Evolutionary conservation across 164 flowering plant genomes (phyloP).

Genomic region (Sextonia rubra): DNA sequence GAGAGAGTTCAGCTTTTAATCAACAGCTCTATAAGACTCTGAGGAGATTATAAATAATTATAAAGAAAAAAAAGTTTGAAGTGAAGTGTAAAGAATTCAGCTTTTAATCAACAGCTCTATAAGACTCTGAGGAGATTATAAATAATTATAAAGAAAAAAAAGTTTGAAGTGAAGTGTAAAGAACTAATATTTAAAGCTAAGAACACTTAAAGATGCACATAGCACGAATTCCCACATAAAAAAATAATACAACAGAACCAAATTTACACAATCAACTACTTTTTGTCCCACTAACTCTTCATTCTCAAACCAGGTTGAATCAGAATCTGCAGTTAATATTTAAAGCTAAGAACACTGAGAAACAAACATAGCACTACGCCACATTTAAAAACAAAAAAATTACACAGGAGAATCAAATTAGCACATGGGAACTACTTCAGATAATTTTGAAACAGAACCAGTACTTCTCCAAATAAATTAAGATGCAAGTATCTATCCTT

Average conservation of each 20-base stretch:
- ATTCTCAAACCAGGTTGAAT: neutral
- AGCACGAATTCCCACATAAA: neutral
- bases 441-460: neutral
- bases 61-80: neutral
- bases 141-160: neutral
- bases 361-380: too few species aligned
- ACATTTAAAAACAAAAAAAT: neutral
- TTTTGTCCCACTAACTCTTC: neutral
- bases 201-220: conserved; percentile 1
- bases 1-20: conserved; percentile 2
- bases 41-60: neutral
- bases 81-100: neutral
- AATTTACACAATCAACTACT: neutral
- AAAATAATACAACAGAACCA: neutral
- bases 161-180: neutral
- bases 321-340: neutral
- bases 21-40: conserved; percentile 3
- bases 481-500: too few species aligned
- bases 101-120: conserved; percentile 9
- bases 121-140: neutral
- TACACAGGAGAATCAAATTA: neutral
- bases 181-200: conserved; percentile 3
- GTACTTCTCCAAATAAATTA: neutral
- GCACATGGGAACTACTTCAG: neutral
- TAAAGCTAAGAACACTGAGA: too few species aligned